Evolutionary conservation across 352 stramenopile genomes (phyloP), one percentile per base, ranked within the genome.

Genomic region (Phytopythium helicoides): DNA sequence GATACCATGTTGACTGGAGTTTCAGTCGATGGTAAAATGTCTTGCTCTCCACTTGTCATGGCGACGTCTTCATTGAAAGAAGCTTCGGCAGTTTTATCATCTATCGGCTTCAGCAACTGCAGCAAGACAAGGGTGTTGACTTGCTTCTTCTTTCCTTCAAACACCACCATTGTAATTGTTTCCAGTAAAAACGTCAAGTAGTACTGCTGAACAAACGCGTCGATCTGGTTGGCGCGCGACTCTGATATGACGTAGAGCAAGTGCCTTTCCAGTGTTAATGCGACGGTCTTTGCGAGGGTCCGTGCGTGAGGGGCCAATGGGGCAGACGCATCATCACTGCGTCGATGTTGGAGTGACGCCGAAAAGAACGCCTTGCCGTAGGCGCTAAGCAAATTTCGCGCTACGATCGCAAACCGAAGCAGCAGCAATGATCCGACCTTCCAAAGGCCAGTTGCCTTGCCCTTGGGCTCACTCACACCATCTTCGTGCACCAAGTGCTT

Each of bases 151-250:
- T 87, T 91, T 33, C 64, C 67, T 21, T 92, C 82, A 42, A 93
- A 92, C 12, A 92, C 35, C 5, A 89, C 68, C 35, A 71, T 62
- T 33, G 84, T 78, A 10, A 91, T 76, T 7, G 85, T 93, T 52
- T 95, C 85, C 31, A 95, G 59, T 3, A 93, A 58, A 21, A 89
- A 95, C 12, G 76, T 74, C 3, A 92, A 52, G 38, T 89, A 91
- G 49, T 89, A 93, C 52, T 89, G 79, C 54, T 73, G 77, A 5
- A 81, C 79, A 25, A 90, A 90, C 3, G 52, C 56, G 25, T 86
- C 66, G 8, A 79, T 80, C 44, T 85, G 60, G 47, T 66, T 66
- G 14, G 68, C 64, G 38, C 68, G 67, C 40, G 48, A 48, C 25
- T 63, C 54, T 6, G 66, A 66, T 8, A 87, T 40, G 12, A 83